Base-by-base conservation (phyloP, 108 stramenopile genomes). In the Epipyxis sp. region DNA sequence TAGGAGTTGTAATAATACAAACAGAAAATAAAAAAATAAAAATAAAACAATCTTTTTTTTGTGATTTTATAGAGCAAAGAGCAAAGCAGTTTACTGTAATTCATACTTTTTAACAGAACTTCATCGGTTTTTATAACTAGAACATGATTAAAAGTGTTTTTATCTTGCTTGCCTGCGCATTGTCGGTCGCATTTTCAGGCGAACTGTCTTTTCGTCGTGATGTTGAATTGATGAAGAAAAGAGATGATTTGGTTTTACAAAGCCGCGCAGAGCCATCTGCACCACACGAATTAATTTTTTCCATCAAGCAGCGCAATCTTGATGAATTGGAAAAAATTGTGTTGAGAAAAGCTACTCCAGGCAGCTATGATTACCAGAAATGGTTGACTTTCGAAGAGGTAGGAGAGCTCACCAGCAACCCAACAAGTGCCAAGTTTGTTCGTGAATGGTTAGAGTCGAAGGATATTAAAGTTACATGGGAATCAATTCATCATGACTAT, bases 211-310 rank as follows among this genome's bases (percentile, higher is more conserved):
- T n/a, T n/a, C n/a, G n/a, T n/a, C n/a, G n/a, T n/a, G n/a, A n/a
- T 50, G 46, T 50, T 50, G 46, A 6, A 6, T 13, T 13, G 46
- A 6, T 13, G 20, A 50, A 50, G 46, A 50, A 6, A 50, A 50
- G 71, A 34, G 13, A 30, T 35, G 1, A 44, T 35, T 76, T 29
- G 30, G 1, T 59, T 34, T 2, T 13, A 0, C 40, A 58, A 20
- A 1, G 37, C 13, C 1, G 42, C 2, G 1, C 76, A 3, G 42
- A 46, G 3, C 30, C 76, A 1, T 30, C 29, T 37, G 39, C 42
- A 34, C 0, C 1, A 27, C 76, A 76, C 76, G 76, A 76, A 34
- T 6, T 76, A 1, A 35, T 76, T 0, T 0, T 76, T 20, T 46
- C 54, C 57, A 30, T 44, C 6, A 29, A 29, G 13, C 20, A 65